Percentiles rank a stretch among this genome's conserved stretches.
These are phyloP conservation scores for Paramecium caudatum DNA, from an alignment of 73 alveolate genomes.

Conservation along the genomic window DNA sequence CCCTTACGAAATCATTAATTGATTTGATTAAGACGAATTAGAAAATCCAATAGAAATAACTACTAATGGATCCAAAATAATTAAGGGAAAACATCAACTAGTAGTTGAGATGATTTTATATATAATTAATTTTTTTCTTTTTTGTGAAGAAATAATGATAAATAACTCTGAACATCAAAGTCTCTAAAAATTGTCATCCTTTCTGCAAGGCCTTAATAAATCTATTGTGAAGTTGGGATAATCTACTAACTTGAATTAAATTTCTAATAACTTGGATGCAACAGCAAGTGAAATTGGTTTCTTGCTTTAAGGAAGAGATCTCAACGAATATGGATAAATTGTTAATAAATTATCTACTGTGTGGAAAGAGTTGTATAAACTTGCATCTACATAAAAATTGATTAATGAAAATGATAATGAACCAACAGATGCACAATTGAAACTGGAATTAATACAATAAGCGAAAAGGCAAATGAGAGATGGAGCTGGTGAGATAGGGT, in stretches of 20 bases:
- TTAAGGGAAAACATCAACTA: not conserved
- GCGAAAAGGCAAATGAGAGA: slow-evolving; percentile 24
- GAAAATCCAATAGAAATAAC: not conserved
- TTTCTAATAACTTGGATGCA: slow-evolving; percentile 39
- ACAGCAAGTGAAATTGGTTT: slow-evolving; percentile 35
- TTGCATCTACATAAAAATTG: not conserved
- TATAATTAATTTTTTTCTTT: slow-evolving; percentile 1
- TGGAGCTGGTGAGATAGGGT: slow-evolving; percentile 33
- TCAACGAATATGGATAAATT: not conserved
- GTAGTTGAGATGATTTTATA: not conserved
- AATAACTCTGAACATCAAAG: slow-evolving; percentile 33
- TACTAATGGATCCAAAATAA: not conserved
- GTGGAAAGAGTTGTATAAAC: slow-evolving; percentile 36
- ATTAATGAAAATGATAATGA: slow-evolving; percentile 22
- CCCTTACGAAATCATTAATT: not conserved
- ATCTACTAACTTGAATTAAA: not conserved
- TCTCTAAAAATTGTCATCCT: not conserved
- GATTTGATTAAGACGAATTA: slow-evolving; percentile 40
- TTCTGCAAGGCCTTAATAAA: slow-evolving; percentile 14
- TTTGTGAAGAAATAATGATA: not conserved
- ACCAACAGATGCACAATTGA: not conserved
- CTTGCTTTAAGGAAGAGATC: slow-evolving; percentile 40
- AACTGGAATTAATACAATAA: not conserved
- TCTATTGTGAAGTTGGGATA: not conserved
- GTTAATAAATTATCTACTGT: slow-evolving; percentile 37